These are phyloP conservation scores for Samsoniella hepiali DNA, from an alignment of 2,329 filamentous ascomycete genomes.

Conservation along the genomic window DNA sequence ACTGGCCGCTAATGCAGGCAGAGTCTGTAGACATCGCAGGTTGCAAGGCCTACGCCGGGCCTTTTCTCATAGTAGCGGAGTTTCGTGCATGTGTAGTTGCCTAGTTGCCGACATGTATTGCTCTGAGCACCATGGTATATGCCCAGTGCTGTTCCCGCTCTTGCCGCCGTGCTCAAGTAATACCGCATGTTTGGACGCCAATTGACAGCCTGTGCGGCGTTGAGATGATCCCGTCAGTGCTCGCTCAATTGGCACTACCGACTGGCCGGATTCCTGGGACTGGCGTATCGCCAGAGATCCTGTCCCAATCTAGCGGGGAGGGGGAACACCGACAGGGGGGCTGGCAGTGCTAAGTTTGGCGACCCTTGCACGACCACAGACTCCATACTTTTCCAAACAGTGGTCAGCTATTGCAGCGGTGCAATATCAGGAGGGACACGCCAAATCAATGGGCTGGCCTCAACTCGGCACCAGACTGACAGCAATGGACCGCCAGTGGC, in stretches of 20 bases:
- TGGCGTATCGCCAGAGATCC: conserved; percentile 20
- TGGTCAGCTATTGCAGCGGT: conserved; percentile 1
- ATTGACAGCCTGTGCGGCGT: not conserved
- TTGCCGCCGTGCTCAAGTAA: not conserved
- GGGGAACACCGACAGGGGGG: conserved; percentile 2
- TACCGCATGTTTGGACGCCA: not conserved
- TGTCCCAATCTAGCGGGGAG: conserved; percentile 16
- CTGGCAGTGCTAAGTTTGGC: not conserved
- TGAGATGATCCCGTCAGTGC: conserved; percentile 1
- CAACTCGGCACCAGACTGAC: not conserved
- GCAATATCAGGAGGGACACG: conserved; percentile 4
- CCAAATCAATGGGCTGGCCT: conserved; percentile 6
- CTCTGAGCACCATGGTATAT: not conserved
- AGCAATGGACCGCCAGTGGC: not conserved
- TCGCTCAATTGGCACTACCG: conserved; percentile 10
- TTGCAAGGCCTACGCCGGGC: conserved; percentile 6
- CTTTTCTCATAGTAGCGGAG: conserved; percentile 9
- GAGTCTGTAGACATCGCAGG: conserved; percentile 13
- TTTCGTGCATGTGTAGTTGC: conserved; percentile 14
- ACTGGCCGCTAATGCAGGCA: conserved; percentile 14
- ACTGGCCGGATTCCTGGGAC: conserved; percentile 18
- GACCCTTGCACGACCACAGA: conserved; percentile 5
- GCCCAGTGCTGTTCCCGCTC: not conserved
- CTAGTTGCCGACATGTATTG: conserved; percentile 6
- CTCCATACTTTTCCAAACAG: conserved; percentile 5